A percentile compares a stretch with the other conserved stretches of the same genome.
phyloP scores from a whole-genome alignment of 371 early-diverging fungal species.

The Mortierella sp. region DNA sequence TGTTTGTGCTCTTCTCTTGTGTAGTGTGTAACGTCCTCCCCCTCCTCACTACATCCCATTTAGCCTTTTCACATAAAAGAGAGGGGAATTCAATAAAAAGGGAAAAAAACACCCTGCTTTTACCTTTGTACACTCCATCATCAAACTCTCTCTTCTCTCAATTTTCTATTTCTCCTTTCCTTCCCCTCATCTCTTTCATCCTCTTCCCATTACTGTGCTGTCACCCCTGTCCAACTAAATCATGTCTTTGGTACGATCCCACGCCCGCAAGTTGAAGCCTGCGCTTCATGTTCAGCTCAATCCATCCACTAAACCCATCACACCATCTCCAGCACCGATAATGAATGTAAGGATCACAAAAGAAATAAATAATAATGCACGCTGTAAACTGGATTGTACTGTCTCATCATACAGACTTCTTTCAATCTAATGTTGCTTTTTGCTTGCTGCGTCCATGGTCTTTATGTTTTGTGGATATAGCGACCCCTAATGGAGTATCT shows the following conservation, averaged over 20 bases:
- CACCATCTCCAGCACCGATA: slow-evolving; percentile 32
- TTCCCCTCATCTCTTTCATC: background rate
- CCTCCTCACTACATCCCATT: no score
- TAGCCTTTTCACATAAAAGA: no score
- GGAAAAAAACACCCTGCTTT: no score
- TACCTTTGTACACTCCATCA: background rate
- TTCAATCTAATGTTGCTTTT: background rate
- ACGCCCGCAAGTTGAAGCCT: slow-evolving; percentile 42
- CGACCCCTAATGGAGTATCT: slow-evolving; percentile 44
- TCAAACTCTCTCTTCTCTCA: background rate
- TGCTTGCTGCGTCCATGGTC: background rate
- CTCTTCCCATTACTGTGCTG: no score
- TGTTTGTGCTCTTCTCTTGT: background rate
- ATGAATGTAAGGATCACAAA: slow-evolving; percentile 26
- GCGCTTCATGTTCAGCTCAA: slow-evolving; percentile 41
- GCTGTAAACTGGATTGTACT: background rate
- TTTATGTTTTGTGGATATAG: background rate
- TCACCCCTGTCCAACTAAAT: background rate
- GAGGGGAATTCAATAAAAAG: background rate
- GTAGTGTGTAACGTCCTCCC: background rate
- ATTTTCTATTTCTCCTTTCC: background rate
- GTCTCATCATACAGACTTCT: background rate
- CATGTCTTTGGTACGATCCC: slow-evolving; percentile 49
- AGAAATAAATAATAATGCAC: background rate
- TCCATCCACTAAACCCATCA: slow-evolving; percentile 21